Evolutionary conservation across 495 filamentous ascomycete genomes (phyloP).

Genomic region (Aspergillus bridgeri): DNA sequence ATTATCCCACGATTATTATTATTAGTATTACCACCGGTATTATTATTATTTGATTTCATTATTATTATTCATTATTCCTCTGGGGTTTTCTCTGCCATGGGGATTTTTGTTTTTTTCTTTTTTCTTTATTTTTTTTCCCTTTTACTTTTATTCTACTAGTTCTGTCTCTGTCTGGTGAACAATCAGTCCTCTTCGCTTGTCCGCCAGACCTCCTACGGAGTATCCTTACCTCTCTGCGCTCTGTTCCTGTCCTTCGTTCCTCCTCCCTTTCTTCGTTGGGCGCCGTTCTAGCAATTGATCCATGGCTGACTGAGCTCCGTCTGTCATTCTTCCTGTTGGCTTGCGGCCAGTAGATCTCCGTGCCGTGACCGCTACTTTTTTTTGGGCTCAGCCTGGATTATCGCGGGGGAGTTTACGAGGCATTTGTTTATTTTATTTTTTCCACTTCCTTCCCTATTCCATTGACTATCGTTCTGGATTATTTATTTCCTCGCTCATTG

Average conservation of each 20-base stretch:
- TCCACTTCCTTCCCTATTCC: background rate
- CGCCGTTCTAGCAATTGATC: slow-evolving; percentile 7
- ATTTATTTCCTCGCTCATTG: slow-evolving; percentile 5
- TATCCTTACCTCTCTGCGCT: background rate
- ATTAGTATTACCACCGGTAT: background rate
- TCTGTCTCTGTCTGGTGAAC: background rate
- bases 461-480: background rate
- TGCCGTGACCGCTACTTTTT: slow-evolving; percentile 22
- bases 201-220: background rate
- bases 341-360: slow-evolving; percentile 7
- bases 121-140: no score
- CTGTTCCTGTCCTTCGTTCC: slow-evolving; percentile 6
- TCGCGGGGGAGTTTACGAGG: slow-evolving; percentile 7
- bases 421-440: background rate
- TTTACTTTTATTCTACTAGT: no score
- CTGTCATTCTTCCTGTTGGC: slow-evolving; percentile 1
- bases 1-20: background rate
- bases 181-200: slow-evolving; percentile 1
- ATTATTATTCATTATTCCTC: background rate
- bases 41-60: background rate
- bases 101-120: no score
- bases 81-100: background rate
- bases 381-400: slow-evolving; percentile 3
- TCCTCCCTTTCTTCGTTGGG: background rate
- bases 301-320: slow-evolving; percentile 9